Evolutionary conservation across 1,284 basidiomycete genomes (phyloP), one percentile per base, ranked within the genome.

Genomic region (Fomitopsis betulina): DNA sequence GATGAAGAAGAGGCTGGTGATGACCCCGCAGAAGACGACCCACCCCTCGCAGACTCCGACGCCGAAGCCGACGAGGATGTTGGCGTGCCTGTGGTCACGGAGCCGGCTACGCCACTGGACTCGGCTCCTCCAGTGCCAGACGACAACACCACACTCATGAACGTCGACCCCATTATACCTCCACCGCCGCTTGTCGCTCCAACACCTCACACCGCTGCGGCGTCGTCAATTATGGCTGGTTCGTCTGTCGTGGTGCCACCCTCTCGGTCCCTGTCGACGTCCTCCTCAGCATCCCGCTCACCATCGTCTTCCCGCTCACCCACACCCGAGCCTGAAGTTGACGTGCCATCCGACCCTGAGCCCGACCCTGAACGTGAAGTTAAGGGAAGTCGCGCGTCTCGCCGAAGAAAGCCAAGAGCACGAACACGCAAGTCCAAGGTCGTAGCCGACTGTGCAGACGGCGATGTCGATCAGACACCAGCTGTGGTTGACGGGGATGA

Each of bases 221-320:
- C 76, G 13, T 77, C 77, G 7, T 81, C 79, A 9, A 82, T 83
- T 56, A 81, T 81, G 76, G 80, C 78, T 2, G 77, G 77, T n/a
- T 73, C 77, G 3, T 66, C 70, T 21, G 69, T 80, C 50, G 67
- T 81, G 25, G 71, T 72, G n/a, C 72, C 74, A 1, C 68, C 75
- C 15, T 72, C 74, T 2, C 72, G 68, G 1, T 65, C 67, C 1
- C 69, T 74, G 4, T 72, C 76, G 17, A 62, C 67, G 10, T 69
- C 70, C 5, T 67, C 67, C 3, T 73, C 75, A 1, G 61, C 63
- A 7, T 75, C 74, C 5, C 67, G 62, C 8, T 72, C 73, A 2
- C 68, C 70, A 13, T 70, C 77, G 21, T 74, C 74, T 0, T 82
- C 80, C 27, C 74, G 78, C 42, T 78, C 79, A 12, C 75, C 76